phyloP scores from a whole-genome alignment of 2,329 filamentous ascomycete species.

The Paecilomyces sp. region DNA sequence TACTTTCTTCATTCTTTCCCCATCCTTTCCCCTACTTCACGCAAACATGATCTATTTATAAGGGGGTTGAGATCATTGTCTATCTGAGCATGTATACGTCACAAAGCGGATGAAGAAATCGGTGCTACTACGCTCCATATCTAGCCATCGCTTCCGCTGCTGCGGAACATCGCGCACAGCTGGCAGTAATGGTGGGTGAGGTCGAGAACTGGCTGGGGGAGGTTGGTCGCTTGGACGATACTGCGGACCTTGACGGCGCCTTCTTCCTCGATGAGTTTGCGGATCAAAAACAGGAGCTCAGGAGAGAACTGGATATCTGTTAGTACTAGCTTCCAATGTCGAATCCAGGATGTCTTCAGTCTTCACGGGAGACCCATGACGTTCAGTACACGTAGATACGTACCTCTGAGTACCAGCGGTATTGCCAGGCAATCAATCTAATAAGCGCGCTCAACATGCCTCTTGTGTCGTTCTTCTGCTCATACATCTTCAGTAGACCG shows the following conservation, averaged over 20 bases:
- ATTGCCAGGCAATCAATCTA: conserved; percentile 92
- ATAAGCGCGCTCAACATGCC: conserved; percentile 82
- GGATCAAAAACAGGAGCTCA: conserved; percentile 76
- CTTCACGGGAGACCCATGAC: background rate
- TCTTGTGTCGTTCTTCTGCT: conserved; percentile 69
- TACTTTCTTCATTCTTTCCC: background rate
- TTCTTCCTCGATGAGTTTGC: conserved; percentile 93
- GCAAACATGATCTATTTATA: background rate
- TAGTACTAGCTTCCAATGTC: conserved; percentile 5
- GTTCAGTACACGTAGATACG: conserved; percentile 10
- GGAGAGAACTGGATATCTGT: conserved; percentile 66
- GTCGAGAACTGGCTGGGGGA: conserved; percentile 88
- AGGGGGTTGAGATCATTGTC: background rate
- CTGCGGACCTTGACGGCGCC: conserved; percentile 95
- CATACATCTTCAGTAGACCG: conserved; percentile 73
- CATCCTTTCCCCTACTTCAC: background rate
- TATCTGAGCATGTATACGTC: background rate
- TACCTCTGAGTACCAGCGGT: conserved; percentile 96
- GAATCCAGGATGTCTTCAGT: too few species aligned
- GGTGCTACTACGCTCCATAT: background rate
- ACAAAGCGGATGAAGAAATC: background rate
- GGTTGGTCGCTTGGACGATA: conserved; percentile 90
- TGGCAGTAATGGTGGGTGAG: conserved; percentile 94
- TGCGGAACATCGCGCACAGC: conserved; percentile 88
- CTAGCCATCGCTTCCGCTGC: conserved; percentile 84